Base-by-base conservation (phyloP, 2,329 filamentous ascomycete genomes). In the Ophiostoma ips region DNA sequence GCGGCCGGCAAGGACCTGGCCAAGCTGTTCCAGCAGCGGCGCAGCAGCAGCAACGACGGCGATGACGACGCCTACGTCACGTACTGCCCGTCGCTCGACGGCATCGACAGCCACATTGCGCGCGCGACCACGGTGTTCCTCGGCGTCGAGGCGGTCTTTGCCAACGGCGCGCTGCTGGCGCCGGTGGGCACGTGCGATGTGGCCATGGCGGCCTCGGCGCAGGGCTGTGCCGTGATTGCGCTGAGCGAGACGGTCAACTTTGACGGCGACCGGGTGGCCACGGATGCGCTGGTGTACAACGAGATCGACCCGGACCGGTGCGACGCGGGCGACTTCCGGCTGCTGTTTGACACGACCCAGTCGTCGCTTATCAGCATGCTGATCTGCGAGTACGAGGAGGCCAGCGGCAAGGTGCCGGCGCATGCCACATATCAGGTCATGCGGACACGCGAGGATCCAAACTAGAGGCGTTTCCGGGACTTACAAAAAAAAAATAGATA, bases 221-320 rank as follows among this genome's bases (percentile, higher is more conserved):
- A 80, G 18, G 81, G 83, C 52, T 77, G 89, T 35, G 84, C 86
- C 1, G 87, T 96, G 52, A 81, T 94, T 33, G 87, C 94, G 3
- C 84, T 94, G 52, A 95, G 87, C 64, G 90, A 96, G 69, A 92
- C 84, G 4, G 82, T 96, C 68, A 98, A 96, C 67, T 95, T 96
- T 64, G 85, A 92, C 60, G 30, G 76, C 68, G 81, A 87, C 58
- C 83, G 87, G 52, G 87, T 95, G 11, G 85, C 87, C 7, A 79
- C 94, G 13, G 92, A 96, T 66, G 90, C 87, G 21, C 86, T 96
- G 57, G 90, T 92, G 38, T 83, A 87, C 60, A 98, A 98, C 64
- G 92, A 98, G 69, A 83, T 95, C 55, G 88, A 67, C 75, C 89
- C 64, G 61, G 87, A 66, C 78, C 84, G 64, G 73, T 87, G 67